phyloP scores from a whole-genome alignment of 2,329 filamentous ascomycete genomes.

The Cordyceps sp. region DNA sequence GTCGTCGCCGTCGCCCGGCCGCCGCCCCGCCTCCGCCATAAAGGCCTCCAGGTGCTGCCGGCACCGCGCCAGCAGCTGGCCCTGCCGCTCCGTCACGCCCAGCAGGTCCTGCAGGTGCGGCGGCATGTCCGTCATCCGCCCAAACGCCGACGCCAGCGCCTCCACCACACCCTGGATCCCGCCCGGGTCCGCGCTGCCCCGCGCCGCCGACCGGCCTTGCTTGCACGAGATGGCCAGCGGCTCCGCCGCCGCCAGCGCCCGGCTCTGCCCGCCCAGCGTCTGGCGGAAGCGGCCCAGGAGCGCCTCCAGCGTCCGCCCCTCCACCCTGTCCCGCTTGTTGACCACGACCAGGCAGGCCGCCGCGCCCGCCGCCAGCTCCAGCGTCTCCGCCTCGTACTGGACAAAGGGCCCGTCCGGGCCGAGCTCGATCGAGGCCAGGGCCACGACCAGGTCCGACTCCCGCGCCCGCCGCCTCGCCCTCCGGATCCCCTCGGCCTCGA shows the following conservation, averaged over 20 bases:
- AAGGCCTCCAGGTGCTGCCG: constrained; percentile 58
- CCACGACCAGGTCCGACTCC: constrained; percentile 64
- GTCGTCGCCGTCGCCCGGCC: constrained; percentile 23
- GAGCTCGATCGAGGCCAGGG: constrained; percentile 58
- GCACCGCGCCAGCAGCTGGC: constrained; percentile 62
- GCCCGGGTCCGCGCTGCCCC: constrained; percentile 27
- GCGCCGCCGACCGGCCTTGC: constrained; percentile 27
- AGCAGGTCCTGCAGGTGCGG: constrained; percentile 67
- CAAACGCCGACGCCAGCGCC: constrained; percentile 51
- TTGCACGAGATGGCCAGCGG: constrained; percentile 53
- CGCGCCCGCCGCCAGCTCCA: constrained; percentile 32
- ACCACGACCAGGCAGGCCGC: constrained; percentile 35
- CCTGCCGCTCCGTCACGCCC: constrained; percentile 80
- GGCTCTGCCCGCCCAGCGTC: constrained; percentile 4
- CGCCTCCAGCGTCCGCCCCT: constrained; percentile 13
- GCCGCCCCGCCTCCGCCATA: constrained; percentile 34
- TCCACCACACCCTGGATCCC: no score
- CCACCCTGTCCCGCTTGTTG: constrained; percentile 43
- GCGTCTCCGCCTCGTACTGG: constrained; percentile 36
- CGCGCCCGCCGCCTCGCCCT: constrained; percentile 63
- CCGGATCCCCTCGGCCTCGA: constrained; percentile 83
- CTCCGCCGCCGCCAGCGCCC: constrained; percentile 16
- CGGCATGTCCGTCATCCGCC: constrained; percentile 51
- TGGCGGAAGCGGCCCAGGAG: constrained; percentile 24
- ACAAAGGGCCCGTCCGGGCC: constrained; percentile 22